phyloP scores from a whole-genome alignment of 768 basidiomycete species.

The Asterophora lycoperdoides region DNA sequence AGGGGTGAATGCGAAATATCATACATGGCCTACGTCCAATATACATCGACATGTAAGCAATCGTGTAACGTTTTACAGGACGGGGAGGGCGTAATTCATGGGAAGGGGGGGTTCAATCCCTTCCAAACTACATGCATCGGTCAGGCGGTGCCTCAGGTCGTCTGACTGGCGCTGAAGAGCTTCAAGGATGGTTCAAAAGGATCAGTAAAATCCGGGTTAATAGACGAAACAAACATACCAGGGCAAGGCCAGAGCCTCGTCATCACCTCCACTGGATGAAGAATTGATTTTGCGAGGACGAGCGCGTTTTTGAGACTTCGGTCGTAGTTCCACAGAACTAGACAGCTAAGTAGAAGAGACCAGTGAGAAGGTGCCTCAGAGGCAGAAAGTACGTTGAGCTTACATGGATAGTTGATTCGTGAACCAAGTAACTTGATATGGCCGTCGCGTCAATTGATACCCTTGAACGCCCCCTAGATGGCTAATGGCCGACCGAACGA shows the following conservation, averaged over 20 bases:
- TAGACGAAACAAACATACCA: constrained; percentile 26
- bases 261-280: constrained; percentile 60
- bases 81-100: constrained; percentile 34
- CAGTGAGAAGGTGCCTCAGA: neutral
- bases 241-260: constrained; percentile 66
- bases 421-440: constrained; percentile 71
- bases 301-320: constrained; percentile 52
- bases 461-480: constrained; percentile 48
- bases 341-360: constrained; percentile 43
- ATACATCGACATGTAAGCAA: no score
- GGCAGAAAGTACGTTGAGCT: constrained; percentile 19
- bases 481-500: constrained; percentile 51
- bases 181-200: constrained; percentile 16
- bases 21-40: no score
- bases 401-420: constrained; percentile 62
- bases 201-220: neutral
- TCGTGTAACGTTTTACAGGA: constrained; percentile 16
- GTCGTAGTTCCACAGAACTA: constrained; percentile 65
- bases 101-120: constrained; percentile 40
- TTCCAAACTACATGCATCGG: constrained; percentile 42
- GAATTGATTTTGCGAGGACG: constrained; percentile 61
- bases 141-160: constrained; percentile 45
- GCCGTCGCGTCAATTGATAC: constrained; percentile 59
- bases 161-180: constrained; percentile 46
- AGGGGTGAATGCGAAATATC: no score